Base-by-base conservation (phyloP, 2,329 filamentous ascomycete genomes). In the Alternaria novae-zelandiae region DNA sequence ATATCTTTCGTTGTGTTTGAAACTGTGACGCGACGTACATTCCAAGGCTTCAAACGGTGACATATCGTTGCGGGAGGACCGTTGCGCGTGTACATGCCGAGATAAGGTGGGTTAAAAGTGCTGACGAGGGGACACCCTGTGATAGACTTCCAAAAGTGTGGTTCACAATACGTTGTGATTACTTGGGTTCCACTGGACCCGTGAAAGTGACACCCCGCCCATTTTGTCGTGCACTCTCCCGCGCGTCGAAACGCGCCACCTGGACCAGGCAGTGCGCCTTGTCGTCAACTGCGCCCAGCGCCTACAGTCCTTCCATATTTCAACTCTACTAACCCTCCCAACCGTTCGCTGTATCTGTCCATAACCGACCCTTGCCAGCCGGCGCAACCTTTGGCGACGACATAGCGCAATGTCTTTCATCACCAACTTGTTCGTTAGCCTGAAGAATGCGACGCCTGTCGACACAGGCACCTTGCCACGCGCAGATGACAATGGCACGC, bases 1-100 rank as follows among this genome's bases (percentile, higher is more conserved):
- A 57, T 49, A 17, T 17, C 46, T 61, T 69, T 65, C 57, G 54
- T 67, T 67, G 57, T 51, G 50, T 59, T 57, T 51, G 28, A 55
- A 49, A 12, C 28, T 15, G 17, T 57, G 41, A 30, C 43, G 20
- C 30, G 43, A 30, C 17, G 17, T 13, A 28, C 9, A n/a, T 23
- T 20, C 23, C 30, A 15, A 44, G 17, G n/a, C 41, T 21, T 21
- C 23, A 15, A 30, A 45, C 12, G 8, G 32, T 13, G n/a, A 17
- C 12, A 45, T 25, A 6, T 28, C 20, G 13, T 15, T 11, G 12
- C 25, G 10, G 8, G 11, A 41, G 28, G 13, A 1, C 10, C 32
- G 9, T 44, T 20, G 28, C 59, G 53, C 23, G 8, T 9, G 1
- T 28, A 15, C 23, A 5, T n/a, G 9, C 20, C 44, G 9, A 32